Conservation (phyloP, 495 filamentous ascomycete genomes). For the Oidiodendron maius region DNA sequence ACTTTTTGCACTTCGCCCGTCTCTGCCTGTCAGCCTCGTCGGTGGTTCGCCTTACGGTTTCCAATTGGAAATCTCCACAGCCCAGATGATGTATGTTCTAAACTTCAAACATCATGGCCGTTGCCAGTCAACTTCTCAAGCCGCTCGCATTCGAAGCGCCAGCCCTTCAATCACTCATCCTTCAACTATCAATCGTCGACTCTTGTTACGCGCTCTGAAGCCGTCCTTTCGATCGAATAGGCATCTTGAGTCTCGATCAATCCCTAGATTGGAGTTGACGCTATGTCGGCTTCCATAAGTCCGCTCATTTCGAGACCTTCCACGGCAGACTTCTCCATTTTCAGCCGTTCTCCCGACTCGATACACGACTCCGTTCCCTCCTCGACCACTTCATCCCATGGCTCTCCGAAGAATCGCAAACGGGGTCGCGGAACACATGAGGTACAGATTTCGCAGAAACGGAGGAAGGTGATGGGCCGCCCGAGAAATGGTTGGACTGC, state of each 20-base stretch:
- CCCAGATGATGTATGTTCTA: background rate
- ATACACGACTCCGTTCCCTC: background rate
- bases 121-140: background rate
- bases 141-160: background rate
- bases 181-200: background rate
- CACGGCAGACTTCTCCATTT: background rate
- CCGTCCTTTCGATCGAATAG: background rate
- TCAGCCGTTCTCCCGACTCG: background rate
- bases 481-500: slow-evolving; percentile 20
- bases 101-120: background rate
- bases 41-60: background rate
- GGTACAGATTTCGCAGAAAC: background rate
- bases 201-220: background rate
- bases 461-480: slow-evolving; percentile 10
- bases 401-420: background rate
- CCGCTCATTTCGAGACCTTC: background rate
- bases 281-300: background rate
- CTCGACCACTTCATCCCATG: background rate
- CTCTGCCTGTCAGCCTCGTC: background rate
- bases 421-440: background rate
- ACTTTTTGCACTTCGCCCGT: background rate
- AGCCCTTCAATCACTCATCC: background rate
- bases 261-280: background rate
- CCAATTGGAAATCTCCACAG: background rate
- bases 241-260: background rate